Conservation (phyloP, 2,329 filamentous ascomycete genomes). For the Fusarium continuum region DNA sequence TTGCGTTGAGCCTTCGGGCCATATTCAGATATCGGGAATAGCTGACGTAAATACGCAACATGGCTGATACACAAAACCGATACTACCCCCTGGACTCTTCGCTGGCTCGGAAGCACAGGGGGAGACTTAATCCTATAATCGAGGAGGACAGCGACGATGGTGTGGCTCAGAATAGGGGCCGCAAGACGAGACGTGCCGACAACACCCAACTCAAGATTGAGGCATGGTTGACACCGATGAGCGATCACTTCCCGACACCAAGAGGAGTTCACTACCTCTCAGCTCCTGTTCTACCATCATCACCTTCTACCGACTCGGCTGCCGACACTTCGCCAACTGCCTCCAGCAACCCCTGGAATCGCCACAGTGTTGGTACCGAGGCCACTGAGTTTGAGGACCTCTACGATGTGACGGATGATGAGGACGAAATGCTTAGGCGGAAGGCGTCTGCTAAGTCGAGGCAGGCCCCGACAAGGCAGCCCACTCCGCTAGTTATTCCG, state of each 20-base stretch:
- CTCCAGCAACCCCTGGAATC: constrained; percentile 70
- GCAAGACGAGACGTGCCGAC: constrained; percentile 43
- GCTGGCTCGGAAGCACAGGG: constrained; percentile 64
- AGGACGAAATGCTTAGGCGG: constrained; percentile 56
- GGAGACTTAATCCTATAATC: constrained; percentile 72
- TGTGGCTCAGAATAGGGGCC: constrained; percentile 35
- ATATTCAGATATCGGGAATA: constrained; percentile 46
- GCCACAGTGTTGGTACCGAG: constrained; percentile 69
- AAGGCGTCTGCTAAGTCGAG: constrained; percentile 53
- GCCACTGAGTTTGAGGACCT: constrained; percentile 84
- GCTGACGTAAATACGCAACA: constrained; percentile 50
- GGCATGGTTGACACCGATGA: constrained; percentile 67
- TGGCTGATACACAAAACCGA: constrained; percentile 55
- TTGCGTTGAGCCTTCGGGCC: constrained; percentile 27
- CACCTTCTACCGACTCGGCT: constrained; percentile 64
- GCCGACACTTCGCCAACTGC: constrained; percentile 64
- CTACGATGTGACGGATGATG: constrained; percentile 86
- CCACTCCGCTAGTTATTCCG: constrained; percentile 63
- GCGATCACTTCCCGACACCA: constrained; percentile 77
- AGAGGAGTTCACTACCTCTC: constrained; percentile 71
- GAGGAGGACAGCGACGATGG: constrained; percentile 62
- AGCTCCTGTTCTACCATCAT: constrained; percentile 69
- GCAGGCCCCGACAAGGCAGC: constrained; percentile 50
- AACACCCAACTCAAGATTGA: constrained; percentile 61
- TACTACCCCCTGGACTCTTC: constrained; percentile 61